These are phyloP conservation scores for Fusarium marasasianum DNA, from an alignment of 2,329 filamentous ascomycete species.

Conservation along the genomic window DNA sequence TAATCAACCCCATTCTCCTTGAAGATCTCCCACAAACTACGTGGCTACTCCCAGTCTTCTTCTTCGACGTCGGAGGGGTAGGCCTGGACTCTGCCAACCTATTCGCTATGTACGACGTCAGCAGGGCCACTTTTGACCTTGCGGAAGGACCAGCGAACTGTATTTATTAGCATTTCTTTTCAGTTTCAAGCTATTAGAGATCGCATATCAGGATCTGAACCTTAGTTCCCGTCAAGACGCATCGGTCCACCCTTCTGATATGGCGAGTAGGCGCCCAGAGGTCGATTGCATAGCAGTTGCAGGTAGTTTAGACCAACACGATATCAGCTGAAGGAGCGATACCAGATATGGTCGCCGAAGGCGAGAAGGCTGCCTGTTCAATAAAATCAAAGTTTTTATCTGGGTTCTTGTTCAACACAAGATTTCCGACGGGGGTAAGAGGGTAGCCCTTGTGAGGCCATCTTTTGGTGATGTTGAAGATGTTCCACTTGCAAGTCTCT, in stretches of 20 bases:
- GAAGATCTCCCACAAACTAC: not conserved
- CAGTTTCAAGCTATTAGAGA: fast-evolving
- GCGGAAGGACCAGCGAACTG: not conserved
- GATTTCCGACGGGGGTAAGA: not conserved
- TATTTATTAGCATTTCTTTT: not conserved
- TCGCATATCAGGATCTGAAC: not conserved
- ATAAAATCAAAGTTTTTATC: constrained; percentile 46
- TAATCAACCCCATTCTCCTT: not conserved
- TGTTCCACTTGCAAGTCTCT: constrained; percentile 1
- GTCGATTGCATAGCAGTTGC: constrained; percentile 53
- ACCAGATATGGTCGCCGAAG: too few relatives aligned
- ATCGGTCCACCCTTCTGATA: not conserved
- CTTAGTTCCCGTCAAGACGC: not conserved
- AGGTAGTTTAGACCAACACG: constrained; percentile 63
- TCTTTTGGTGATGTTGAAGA: constrained; percentile 4
- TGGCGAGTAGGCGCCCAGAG: not conserved
- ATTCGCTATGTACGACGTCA: not conserved
- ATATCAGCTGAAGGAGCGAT: not conserved
- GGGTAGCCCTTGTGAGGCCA: not conserved
- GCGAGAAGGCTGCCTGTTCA: too few relatives aligned
- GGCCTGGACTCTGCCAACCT: not conserved
- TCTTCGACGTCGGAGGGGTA: not conserved
- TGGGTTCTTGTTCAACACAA: not conserved
- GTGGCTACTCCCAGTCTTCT: constrained; percentile 1
- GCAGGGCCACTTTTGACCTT: not conserved